Evolutionary conservation across 768 basidiomycete species (phyloP), one percentile per base, ranked within the genome.

Genomic region (Dictyophora rubrovolvata): DNA sequence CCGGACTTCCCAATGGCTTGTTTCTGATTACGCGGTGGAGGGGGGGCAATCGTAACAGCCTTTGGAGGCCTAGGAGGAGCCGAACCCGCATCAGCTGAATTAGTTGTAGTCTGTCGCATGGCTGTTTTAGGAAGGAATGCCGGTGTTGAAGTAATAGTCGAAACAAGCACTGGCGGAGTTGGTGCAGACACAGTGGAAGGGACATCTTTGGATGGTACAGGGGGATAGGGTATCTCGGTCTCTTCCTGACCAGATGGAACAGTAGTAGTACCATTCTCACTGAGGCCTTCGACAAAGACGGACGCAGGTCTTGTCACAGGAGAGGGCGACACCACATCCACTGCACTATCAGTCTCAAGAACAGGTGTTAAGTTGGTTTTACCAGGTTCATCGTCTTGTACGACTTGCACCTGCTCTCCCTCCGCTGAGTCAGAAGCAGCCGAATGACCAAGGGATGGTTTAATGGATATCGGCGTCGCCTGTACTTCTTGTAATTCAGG

Each of bases 1-100:
- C 89, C 90, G 33, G 90, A 92, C 67, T 89, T 89, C 70, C 92
- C 89, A 60, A 85, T 80, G 17, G 79, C 16, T 67, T 47, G 34
- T 65, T 66, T 53, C 73, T 69, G 33, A 53, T 60, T 53, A 48
- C 63, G 63, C 14, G 65, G 20, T 57, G 65, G 69, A 1, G 65
- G 47, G 1, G 55, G 11, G 8, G 49, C 57, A 23, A 59, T 59
- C 11, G 61, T 55, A 33, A 61, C 60, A 28, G 63, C 60, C 49
- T 61, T 61, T 36, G 55, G 48, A 18, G 62, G 63, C 47, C 42
- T 69, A 67, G 37, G 62, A 54, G 42, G 42, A 42, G 14, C 42
- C n/a, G 4, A 4, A n/a, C 42, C n/a, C n/a, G 42, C 10, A 42
- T 17, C 14, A 10, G 55, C 34, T 1, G 62, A 47, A 12, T 37